A percentile compares a stretch with the other conserved stretches of the same genome.
These are phyloP conservation scores for Sclerotinia minor DNA, from an alignment of 2,329 filamentous ascomycete genomes.

Conservation along the genomic window DNA sequence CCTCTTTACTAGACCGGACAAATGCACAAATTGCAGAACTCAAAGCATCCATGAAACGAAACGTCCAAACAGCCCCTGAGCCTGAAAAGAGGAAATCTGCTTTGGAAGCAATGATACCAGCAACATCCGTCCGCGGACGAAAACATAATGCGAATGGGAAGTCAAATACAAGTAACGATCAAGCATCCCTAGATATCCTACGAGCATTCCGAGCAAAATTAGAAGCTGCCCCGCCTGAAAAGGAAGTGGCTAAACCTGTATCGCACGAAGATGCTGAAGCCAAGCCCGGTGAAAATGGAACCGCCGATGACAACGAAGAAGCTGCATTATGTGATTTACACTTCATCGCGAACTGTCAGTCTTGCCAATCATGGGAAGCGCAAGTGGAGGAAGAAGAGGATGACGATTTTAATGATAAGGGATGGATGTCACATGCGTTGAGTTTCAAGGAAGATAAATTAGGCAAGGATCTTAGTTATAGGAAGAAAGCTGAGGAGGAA, in stretches of 20 bases:
- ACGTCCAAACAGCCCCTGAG: conserved; percentile 51
- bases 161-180: conserved; percentile 57
- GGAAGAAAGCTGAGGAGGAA: conserved; percentile 87
- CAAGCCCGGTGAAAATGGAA: conserved; percentile 33
- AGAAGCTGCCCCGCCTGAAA: conserved; percentile 52
- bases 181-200: conserved; percentile 67
- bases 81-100: conserved; percentile 64
- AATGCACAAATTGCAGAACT: conserved; percentile 80
- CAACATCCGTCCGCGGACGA: conserved; percentile 67
- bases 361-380: conserved; percentile 78
- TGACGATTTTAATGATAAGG: conserved; percentile 60
- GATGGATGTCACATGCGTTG: conserved; percentile 85
- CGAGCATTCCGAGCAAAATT: conserved; percentile 79
- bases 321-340: conserved; percentile 84
- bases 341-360: conserved; percentile 94
- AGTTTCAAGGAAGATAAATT: conserved; percentile 86
- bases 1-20: conserved; percentile 60
- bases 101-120: conserved; percentile 72
- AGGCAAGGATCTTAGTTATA: conserved; percentile 88
- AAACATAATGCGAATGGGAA: conserved; percentile 64
- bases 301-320: conserved; percentile 65
- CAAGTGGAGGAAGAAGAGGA: conserved; percentile 49
- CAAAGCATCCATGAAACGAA: conserved; percentile 79
- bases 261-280: conserved; percentile 31
- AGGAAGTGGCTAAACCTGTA: conserved; percentile 39